These are phyloP conservation scores for Geotrichum aggregatum DNA, from an alignment of 1,139 yeast species.

Conservation along the genomic window DNA sequence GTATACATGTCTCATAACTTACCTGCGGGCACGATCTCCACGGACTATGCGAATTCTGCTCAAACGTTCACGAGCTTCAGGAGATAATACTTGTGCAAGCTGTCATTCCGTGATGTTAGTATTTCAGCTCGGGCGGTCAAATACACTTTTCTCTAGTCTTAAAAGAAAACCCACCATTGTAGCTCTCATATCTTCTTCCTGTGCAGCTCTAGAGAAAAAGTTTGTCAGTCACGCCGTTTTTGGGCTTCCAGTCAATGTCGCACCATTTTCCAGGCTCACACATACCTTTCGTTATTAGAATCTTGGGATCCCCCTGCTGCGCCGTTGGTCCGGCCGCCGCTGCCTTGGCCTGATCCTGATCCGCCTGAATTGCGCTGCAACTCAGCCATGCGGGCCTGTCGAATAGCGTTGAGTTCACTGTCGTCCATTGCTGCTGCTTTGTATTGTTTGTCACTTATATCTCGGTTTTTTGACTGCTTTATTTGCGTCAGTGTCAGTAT, in stretches of 20 bases:
- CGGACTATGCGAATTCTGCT: constrained; percentile 83
- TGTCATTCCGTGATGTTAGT: constrained; percentile 32
- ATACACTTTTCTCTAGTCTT: neutral
- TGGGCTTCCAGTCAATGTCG: too few species aligned
- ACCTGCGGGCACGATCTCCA: constrained; percentile 81
- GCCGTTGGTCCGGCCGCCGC: constrained; percentile 18
- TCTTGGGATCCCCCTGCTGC: constrained; percentile 17
- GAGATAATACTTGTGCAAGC: constrained; percentile 68
- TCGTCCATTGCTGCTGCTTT: too few species aligned
- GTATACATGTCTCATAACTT: neutral
- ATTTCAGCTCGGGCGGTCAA: neutral
- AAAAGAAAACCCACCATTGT: constrained; percentile 30
- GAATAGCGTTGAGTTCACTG: constrained; percentile 77
- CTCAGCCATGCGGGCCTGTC: constrained; percentile 83
- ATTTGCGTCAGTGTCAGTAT: too few species aligned
- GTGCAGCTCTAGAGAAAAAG: constrained; percentile 13
- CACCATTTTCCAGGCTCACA: constrained; percentile 7
- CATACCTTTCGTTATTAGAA: constrained; percentile 11
- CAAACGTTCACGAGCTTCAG: constrained; percentile 82
- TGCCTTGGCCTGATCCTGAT: neutral
- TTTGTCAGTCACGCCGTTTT: neutral
- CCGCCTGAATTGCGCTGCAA: constrained; percentile 52
- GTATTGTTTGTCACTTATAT: too few species aligned
- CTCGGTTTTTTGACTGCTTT: neutral
- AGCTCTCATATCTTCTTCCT: constrained; percentile 38